phyloP scores from a whole-genome alignment of 148 eudicot genomes.

The Beta vulgaris region DNA sequence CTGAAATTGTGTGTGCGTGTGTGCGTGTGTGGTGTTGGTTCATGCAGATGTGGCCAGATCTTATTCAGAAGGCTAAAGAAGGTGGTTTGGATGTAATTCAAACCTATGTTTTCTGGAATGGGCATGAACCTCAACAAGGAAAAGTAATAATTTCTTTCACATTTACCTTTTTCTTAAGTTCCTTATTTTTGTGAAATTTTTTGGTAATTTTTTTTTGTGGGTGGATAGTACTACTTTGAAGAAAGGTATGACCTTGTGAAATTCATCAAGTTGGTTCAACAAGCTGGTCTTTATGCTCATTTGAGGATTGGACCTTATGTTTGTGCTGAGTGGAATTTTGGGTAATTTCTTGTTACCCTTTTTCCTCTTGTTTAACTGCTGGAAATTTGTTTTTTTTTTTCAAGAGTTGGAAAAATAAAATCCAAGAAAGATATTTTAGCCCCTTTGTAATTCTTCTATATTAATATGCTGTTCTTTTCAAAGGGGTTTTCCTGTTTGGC shows the following conservation, averaged over 20 bases:
- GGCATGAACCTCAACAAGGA: slow-evolving; percentile 88
- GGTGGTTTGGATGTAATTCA: slow-evolving; percentile 91
- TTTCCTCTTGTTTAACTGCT: neutral
- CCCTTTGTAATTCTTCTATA: neutral
- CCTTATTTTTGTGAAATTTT: neutral
- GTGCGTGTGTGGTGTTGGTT: slow-evolving; percentile 16
- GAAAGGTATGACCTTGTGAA: slow-evolving; percentile 86
- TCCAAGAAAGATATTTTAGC: neutral
- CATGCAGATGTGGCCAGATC: slow-evolving; percentile 93
- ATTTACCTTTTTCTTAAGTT: neutral
- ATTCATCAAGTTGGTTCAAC: slow-evolving; percentile 67
- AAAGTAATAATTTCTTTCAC: slow-evolving; percentile 38
- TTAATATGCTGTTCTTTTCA: slow-evolving; percentile 4
- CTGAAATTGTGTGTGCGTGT: neutral
- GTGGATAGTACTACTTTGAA: slow-evolving; percentile 73
- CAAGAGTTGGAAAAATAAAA: neutral
- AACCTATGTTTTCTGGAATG: slow-evolving; percentile 97
- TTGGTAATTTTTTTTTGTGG: slow-evolving; percentile 14
- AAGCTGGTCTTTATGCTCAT: slow-evolving; percentile 83
- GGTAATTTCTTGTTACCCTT: slow-evolving; percentile 43
- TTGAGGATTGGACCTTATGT: slow-evolving; percentile 92
- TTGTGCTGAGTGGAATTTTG: slow-evolving; percentile 98
- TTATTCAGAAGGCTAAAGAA: slow-evolving; percentile 84
- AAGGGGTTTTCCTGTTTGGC: slow-evolving; percentile 95
- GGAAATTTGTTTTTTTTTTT: neutral